Base-by-base conservation (phyloP, 805 yeast species). In the Metschnikowia kunwiensis region DNA sequence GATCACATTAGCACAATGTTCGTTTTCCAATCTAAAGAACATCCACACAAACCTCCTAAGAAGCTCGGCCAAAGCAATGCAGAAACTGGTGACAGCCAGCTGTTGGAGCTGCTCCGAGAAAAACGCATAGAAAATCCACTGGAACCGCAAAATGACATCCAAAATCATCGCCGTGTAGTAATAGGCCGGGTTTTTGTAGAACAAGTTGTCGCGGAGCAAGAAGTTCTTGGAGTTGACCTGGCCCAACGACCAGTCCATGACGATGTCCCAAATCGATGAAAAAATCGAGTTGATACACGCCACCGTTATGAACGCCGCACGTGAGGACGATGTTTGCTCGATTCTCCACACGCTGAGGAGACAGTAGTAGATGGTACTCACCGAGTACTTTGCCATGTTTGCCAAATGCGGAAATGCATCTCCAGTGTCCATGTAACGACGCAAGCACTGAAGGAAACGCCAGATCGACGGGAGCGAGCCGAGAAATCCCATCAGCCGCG, bases 401-500 rank as follows among this genome's bases (percentile, higher is more conserved):
- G 95, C 91, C 40, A 91, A 61, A 69, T 93, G 98, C 0, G 98
- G 98, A 55, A 93, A 93, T 85, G 89, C 82, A 53, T 89, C 96
- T 2, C 94, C 91, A 0, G 97, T 83, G 55, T 93, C 98, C 18
- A 80, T 77, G 57, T 74, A 93, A 73, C 98, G 94, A 50, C 98
- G 69, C 22, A 83, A 57, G 61, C 98, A 93, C 57, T 93, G 98
- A 38, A 91, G 55, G 39, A 85, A 77, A 63, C 98, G 83, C 88
- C 95, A 87, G 27, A 86, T 75, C 40, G 87, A 82, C 0, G 98
- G 98, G 13, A 93, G 57, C 7, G 95, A 72, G 21, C 88, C 72
- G 47, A 91, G 70, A 46, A 89, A 86, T 1, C 97, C 98, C 78
- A 91, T 74, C 16, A 67, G 36, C 38, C 83, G 72, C 1, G 96